Base-by-base conservation (phyloP, 352 stramenopile genomes). In the Phytopythium montanum region DNA sequence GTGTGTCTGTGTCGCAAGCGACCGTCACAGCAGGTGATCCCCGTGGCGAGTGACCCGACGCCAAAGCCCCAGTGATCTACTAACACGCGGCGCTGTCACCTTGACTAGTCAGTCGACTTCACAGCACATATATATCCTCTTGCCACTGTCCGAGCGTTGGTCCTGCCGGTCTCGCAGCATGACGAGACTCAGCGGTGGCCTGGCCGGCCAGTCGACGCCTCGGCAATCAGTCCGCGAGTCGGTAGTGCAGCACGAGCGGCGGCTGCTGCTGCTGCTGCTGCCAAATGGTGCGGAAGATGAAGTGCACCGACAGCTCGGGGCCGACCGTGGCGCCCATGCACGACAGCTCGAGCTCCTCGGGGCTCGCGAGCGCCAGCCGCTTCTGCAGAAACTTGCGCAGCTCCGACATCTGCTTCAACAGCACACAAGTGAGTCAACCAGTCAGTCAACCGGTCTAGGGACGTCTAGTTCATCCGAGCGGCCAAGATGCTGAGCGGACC, bases 271-370 rank as follows among this genome's bases (percentile, higher is more conserved):
- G 72, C 56, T 85, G 72, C 50, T 70, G 69, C 39, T 87, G 69
- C 81, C 81, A 88, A 38, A 88, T 85, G 41, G 79, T 88, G 29
- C 76, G 76, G 39, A 79, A 64, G 44, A 88, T 85, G 60, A 90
- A 88, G 33, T 77, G 61, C 38, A 86, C 66, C 23, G 81, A 90
- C 6, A 89, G 70, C 31, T 88, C 81, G 16, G 75, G 79, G 0
- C 81, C 81, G 19, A 90, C 76, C 0, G 70, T 85, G 23, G 75
- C 62, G 9, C 72, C 75, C 62, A 90, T 77, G 57, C 78, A 88
- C 46, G 64, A 60, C 14, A 90, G 68, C 56, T 90, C 81, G 25
- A 90, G 56, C 29, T 81, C 66, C 10, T 67, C 59, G 0, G 61
- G 31, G 8, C 72, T 64, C 49, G 54, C 39, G 61, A 85, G 36